Evolutionary conservation across 305 asterid species (phyloP).

Genomic region (Solanum hybrid): DNA sequence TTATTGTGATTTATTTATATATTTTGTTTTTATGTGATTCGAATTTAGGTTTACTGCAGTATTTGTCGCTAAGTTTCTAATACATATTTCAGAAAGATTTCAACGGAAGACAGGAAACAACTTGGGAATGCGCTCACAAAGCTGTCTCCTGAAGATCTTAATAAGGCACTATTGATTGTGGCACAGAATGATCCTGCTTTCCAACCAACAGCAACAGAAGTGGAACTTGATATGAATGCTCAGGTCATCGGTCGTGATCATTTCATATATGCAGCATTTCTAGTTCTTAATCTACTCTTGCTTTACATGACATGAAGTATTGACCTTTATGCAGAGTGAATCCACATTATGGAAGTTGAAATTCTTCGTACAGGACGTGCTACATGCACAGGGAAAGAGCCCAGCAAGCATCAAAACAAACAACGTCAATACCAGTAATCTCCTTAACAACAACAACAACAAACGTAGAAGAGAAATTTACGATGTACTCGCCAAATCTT

Average conservation of each 20-base stretch:
- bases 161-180: constrained; percentile 62
- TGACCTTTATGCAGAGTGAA: constrained; percentile 43
- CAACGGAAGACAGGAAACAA: constrained; percentile 73
- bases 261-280: neutral
- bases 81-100: constrained; percentile 51
- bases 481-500: constrained; percentile 25
- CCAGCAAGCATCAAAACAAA: constrained; percentile 21
- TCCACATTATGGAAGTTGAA: constrained; percentile 66
- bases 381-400: constrained; percentile 43
- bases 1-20: neutral
- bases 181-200: constrained; percentile 59
- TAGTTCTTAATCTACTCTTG: neutral
- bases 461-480: constrained; percentile 38
- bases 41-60: neutral
- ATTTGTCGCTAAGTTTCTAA: neutral
- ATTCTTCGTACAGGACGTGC: constrained; percentile 46
- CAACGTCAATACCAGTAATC: constrained; percentile 21
- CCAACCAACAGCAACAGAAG: constrained; percentile 46
- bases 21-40: neutral
- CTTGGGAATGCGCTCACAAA: constrained; percentile 63
- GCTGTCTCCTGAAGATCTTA: constrained; percentile 66
- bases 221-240: constrained; percentile 69
- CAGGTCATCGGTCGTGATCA: constrained; percentile 29
- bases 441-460: constrained; percentile 22
- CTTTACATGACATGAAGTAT: neutral